Evolutionary conservation across 1,284 basidiomycete genomes (phyloP), one percentile per base, ranked within the genome.

Genomic region (Sutorius eximius): DNA sequence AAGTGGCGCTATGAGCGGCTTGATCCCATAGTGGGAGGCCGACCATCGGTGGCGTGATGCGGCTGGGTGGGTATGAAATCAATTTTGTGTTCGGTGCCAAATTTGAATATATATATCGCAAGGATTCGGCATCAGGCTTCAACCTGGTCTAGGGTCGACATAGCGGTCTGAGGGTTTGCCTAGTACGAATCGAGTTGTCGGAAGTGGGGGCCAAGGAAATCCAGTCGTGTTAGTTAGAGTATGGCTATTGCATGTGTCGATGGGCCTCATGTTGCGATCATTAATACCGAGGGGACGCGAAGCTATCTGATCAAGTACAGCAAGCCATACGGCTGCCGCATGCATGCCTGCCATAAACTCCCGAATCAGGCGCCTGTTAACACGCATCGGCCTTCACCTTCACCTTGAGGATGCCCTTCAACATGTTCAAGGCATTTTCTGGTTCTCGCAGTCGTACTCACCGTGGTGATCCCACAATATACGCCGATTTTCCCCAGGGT

Each of bases 351-450:
- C 60, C 70, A 68, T 71, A 71, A 68, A 66, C 67, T 49, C 69
- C 49, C 53, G 51, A 55, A 52, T 43, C 57, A 51, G 24, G 38
- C 49, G 29, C 29, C 34, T 45, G 38, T 18, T 38, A 38, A 18
- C 37, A 38, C 37, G 37, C 37, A 20, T 20, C 59, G 58, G 41
- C 45, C 59, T 55, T 59, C 50, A 45, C 53, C 42, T 48, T 47
- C 50, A 49, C 67, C 57, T 55, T 53, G 64, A 71, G 69, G 50
- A 70, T 73, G 71, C 68, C 68, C 58, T 73, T 70, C 55, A 73
- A 72, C 59, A 70, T 70, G 71, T 73, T 70, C 62, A 70, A 72
- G 59, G 69, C 62, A 58, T 71, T 73, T 48, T 56, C 69, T 53
- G 59, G 70, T 56, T 71, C 69, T 52, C 71, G 68, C 67, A 73